Percentiles rank a stretch among this genome's conserved stretches.
Evolutionary conservation across 345 rosid genomes (phyloP).

Genomic region (Theobroma cacao): DNA sequence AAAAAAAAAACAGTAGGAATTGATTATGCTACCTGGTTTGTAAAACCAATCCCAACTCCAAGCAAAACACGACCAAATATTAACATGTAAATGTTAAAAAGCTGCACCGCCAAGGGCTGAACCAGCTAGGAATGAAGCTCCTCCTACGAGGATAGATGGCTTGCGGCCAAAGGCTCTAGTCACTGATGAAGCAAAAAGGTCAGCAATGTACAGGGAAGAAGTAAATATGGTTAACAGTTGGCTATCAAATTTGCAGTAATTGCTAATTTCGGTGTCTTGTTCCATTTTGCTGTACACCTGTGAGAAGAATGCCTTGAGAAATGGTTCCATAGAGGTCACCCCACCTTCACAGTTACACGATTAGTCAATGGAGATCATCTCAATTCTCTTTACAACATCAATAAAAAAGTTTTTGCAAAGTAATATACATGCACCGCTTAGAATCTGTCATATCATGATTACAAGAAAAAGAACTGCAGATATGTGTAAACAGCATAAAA

Average conservation of each 20-base stretch:
- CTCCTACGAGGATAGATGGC: conserved; percentile 58
- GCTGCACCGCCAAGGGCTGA: conserved; percentile 62
- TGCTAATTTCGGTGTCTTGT: conserved; percentile 44
- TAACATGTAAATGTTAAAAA: conserved; percentile 49
- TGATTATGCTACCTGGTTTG: conserved; percentile 56
- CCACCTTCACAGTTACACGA: conserved; percentile 43
- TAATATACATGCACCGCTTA: too few species aligned
- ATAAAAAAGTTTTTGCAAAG: not conserved
- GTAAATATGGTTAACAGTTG: conserved; percentile 70
- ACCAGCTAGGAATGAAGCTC: conserved; percentile 58
- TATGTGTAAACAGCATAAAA: too few species aligned
- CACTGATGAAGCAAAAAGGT: conserved; percentile 50
- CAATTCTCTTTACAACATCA: not conserved
- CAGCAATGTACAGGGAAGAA: conserved; percentile 71
- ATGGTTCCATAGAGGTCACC: conserved; percentile 82
- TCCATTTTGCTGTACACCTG: conserved; percentile 51
- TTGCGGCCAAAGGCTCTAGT: conserved; percentile 62
- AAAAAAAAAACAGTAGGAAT: not conserved
- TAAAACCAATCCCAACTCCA: conserved; percentile 70
- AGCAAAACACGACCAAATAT: conserved; percentile 66
- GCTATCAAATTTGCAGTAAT: conserved; percentile 75
- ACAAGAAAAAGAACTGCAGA: too few species aligned
- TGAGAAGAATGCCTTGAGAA: conserved; percentile 54
- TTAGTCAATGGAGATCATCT: not conserved
- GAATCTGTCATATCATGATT: too few species aligned